Evolutionary conservation across 164 flowering plant genomes (phyloP).

Genomic region (Malania oleifera): DNA sequence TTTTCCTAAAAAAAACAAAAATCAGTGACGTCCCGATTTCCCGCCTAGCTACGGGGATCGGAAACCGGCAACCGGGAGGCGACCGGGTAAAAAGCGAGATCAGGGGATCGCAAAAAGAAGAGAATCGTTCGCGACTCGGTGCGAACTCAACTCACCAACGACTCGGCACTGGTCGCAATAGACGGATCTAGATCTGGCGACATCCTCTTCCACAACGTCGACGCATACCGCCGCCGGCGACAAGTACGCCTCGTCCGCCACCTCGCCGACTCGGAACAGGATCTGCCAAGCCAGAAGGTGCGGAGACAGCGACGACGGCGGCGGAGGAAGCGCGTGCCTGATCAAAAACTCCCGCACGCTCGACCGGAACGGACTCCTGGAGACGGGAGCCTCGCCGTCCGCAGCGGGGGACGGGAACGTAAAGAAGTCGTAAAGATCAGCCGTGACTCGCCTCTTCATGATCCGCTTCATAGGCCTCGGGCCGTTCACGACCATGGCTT

Average conservation of each 20-base stretch:
- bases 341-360: slow-evolving; percentile 39
- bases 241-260: slow-evolving; percentile 19
- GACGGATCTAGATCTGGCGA: slow-evolving; percentile 66
- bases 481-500: slow-evolving; percentile 63
- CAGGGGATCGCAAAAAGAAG: too few species aligned
- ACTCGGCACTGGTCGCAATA: slow-evolving; percentile 95
- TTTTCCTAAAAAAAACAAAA: too few species aligned
- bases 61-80: too few species aligned
- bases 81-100: too few species aligned
- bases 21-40: too few species aligned
- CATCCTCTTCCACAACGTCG: slow-evolving; percentile 83
- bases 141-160: slow-evolving; percentile 60
- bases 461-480: slow-evolving; percentile 45
- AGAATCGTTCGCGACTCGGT: too few species aligned
- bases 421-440: slow-evolving; percentile 59
- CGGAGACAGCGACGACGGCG: slow-evolving; percentile 37
- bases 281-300: slow-evolving; percentile 50
- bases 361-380: slow-evolving; percentile 44
- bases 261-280: slow-evolving; percentile 42
- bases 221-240: slow-evolving; percentile 39
- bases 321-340: slow-evolving; percentile 35
- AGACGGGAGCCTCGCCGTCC: slow-evolving; percentile 9
- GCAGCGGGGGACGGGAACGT: slow-evolving; percentile 43
- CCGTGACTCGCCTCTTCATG: slow-evolving; percentile 65
- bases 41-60: too few species aligned